Conservation (phyloP, 345 rosid species). For the Salix suchowensis region DNA sequence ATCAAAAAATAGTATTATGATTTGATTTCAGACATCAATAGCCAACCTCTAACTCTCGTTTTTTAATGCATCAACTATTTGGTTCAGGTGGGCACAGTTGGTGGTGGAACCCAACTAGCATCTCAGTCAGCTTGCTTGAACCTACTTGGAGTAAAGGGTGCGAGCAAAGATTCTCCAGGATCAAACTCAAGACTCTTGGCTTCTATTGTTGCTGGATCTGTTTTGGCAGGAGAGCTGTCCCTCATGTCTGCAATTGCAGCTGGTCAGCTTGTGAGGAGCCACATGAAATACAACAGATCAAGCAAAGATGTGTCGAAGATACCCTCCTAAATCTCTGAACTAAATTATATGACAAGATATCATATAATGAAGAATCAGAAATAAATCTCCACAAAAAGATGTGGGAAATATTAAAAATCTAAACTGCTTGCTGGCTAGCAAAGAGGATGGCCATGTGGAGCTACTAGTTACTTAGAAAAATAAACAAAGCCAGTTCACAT, state of each 20-base stretch:
- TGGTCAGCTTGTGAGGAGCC: slow-evolving; percentile 80
- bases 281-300: slow-evolving; percentile 91
- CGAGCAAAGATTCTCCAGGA: slow-evolving; percentile 62
- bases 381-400: neutral
- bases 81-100: slow-evolving; percentile 74
- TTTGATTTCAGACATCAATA: neutral
- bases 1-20: neutral
- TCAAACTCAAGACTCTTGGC: slow-evolving; percentile 70
- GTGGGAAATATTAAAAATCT: neutral
- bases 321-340: slow-evolving; percentile 12
- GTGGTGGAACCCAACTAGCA: slow-evolving; percentile 89
- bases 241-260: slow-evolving; percentile 90
- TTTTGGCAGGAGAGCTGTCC: slow-evolving; percentile 77
- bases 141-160: slow-evolving; percentile 73
- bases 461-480: neutral
- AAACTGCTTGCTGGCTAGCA: neutral
- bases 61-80: neutral
- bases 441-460: neutral
- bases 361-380: neutral
- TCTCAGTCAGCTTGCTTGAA: slow-evolving; percentile 86
- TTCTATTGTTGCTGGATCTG: slow-evolving; percentile 70
- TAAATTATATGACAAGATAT: neutral
- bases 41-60: neutral
- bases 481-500: neutral
- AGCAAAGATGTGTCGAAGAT: slow-evolving; percentile 52